Evolutionary conservation across 75 land plant genomes (phyloP).

Genomic region (Picea glauca): DNA sequence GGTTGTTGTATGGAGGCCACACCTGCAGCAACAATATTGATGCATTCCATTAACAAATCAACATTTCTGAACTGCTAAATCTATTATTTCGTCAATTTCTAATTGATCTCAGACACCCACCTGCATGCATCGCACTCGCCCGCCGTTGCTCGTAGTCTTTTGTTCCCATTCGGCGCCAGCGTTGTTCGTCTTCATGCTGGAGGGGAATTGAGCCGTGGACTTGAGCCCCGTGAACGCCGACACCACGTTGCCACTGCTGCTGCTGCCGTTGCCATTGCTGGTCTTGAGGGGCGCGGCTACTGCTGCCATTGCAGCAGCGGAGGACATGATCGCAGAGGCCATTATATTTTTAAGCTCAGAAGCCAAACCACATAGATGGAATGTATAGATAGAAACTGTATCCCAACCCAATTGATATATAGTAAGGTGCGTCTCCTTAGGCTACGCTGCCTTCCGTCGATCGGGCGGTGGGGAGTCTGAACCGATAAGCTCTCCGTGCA

Average conservation of each 20-base stretch:
- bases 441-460: no score
- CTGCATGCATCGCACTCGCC: conserved; percentile 61
- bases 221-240: conserved; percentile 44
- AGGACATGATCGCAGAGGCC: conserved; percentile 26
- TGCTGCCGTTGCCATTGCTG: not conserved
- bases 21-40: conserved; percentile 15
- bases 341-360: not conserved
- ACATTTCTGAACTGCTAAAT: not conserved
- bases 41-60: not conserved
- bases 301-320: conserved; percentile 12
- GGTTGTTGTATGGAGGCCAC: conserved; percentile 39
- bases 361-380: no score
- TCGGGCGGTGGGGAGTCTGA: no score
- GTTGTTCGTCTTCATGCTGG: conserved; percentile 7
- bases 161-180: conserved; percentile 14
- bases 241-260: not conserved
- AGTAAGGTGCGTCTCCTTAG: no score
- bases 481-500: no score
- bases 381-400: no score
- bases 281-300: conserved; percentile 10
- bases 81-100: not conserved
- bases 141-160: conserved; percentile 41
- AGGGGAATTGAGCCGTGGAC: conserved; percentile 25
- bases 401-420: no score
- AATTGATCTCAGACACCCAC: conserved; percentile 10